Conservation (phyloP, 805 yeast species). For the Candida coleopterorum region DNA sequence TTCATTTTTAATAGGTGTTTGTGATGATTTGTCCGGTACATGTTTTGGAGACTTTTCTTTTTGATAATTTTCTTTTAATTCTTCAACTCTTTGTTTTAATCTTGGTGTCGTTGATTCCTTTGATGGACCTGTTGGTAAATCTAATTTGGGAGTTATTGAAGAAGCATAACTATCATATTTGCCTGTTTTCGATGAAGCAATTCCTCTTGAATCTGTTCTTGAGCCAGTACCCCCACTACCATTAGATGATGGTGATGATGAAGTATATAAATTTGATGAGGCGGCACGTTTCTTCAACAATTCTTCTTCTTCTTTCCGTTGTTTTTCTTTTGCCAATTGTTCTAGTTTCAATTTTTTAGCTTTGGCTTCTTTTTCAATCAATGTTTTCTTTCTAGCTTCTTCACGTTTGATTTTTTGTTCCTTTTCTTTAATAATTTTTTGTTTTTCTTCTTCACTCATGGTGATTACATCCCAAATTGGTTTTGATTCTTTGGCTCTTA, state of each 20-base stretch:
- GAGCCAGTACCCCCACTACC: too few relatives aligned
- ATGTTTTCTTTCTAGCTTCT: slow-evolving; percentile 12
- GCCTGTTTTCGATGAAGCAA: neutral
- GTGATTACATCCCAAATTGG: slow-evolving; percentile 54
- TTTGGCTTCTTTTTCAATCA: neutral
- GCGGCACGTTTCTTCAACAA: slow-evolving; percentile 4
- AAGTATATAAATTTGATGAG: neutral
- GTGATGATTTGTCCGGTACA: neutral
- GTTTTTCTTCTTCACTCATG: slow-evolving; percentile 40
- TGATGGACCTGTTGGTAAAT: slow-evolving; percentile 1
- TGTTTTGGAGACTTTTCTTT: neutral
- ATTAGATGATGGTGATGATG: slow-evolving; percentile 1
- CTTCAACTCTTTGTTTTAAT: neutral
- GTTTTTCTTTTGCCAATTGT: slow-evolving; percentile 4
- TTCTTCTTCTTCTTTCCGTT: slow-evolving; percentile 7
- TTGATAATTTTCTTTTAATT: neutral
- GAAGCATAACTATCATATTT: slow-evolving; percentile 4
- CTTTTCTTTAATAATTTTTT: slow-evolving; percentile 17
- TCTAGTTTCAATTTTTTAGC: slow-evolving; percentile 1
- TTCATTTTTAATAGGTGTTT: neutral
- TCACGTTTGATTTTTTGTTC: slow-evolving; percentile 16
- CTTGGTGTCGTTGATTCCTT: neutral
- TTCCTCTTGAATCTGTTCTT: slow-evolving; percentile 5
- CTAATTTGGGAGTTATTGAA: neutral
- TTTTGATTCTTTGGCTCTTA: slow-evolving; percentile 48